These are phyloP conservation scores for Musa acuminata DNA, from an alignment of 176 grass and related monocot species.

Conservation along the genomic window DNA sequence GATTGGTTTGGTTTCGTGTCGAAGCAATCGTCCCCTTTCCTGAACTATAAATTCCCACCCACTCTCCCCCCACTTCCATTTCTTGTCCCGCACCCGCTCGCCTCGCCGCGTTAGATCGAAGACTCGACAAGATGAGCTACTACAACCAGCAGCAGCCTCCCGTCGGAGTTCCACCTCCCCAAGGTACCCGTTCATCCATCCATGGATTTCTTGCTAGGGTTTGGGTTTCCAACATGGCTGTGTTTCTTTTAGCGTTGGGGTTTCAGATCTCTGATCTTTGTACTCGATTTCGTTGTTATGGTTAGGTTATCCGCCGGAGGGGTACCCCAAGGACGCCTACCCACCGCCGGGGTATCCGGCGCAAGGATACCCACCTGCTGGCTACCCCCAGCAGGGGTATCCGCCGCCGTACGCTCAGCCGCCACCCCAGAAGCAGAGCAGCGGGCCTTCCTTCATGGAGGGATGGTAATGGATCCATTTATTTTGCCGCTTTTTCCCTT, in stretches of 20 bases:
- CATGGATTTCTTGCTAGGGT: background rate
- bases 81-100: no score
- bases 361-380: conserved; percentile 20
- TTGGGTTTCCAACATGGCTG: background rate
- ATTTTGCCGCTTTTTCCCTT: background rate
- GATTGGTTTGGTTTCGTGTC: no score
- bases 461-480: conserved; percentile 32
- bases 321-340: conserved; percentile 28
- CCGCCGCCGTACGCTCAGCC: conserved; percentile 29
- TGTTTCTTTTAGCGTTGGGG: background rate
- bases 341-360: conserved; percentile 26
- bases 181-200: conserved; percentile 16
- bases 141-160: conserved; percentile 29
- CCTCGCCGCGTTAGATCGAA: background rate
- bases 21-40: no score
- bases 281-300: background rate
- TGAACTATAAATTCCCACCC: no score
- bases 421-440: conserved; percentile 17
- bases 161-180: conserved; percentile 31
- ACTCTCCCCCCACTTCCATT: no score
- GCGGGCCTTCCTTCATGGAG: conserved; percentile 32
- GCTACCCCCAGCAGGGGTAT: conserved; percentile 14
- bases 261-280: conserved; percentile 12
- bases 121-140: conserved; percentile 22
- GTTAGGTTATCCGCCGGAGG: conserved; percentile 30